These are phyloP conservation scores for Neostapfia colusana DNA, from an alignment of 176 grass and related monocot genomes.

Conservation along the genomic window DNA sequence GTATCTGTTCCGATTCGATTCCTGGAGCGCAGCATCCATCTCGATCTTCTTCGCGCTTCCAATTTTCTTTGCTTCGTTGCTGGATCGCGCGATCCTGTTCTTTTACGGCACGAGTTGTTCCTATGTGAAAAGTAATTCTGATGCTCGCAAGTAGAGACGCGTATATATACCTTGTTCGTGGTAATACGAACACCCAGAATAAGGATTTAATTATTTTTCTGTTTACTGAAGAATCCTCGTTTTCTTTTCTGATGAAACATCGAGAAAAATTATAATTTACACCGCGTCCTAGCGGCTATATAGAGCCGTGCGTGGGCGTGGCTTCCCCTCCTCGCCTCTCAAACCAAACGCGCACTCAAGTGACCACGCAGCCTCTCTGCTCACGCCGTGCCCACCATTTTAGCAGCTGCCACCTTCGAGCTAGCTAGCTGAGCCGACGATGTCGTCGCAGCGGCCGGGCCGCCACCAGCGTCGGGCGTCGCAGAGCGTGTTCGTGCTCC, in stretches of 20 bases:
- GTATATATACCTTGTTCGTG: background rate
- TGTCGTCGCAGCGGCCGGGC: constrained; percentile 60
- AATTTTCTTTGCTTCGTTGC: background rate
- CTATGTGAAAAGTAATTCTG: background rate
- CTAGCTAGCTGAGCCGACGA: background rate
- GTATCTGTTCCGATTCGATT: constrained; percentile 10
- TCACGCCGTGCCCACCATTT: background rate
- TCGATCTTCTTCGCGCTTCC: background rate
- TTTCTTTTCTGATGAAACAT: background rate
- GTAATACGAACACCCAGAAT: background rate
- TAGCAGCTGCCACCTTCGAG: background rate
- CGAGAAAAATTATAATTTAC: no score
- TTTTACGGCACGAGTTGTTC: background rate
- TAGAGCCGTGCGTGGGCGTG: constrained; percentile 18
- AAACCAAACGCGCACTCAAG: background rate
- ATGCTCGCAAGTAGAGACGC: background rate
- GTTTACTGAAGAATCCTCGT: background rate
- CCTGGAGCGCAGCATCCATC: background rate
- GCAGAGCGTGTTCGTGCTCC: constrained; percentile 70
- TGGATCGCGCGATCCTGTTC: background rate
- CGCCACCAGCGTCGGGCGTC: constrained; percentile 77
- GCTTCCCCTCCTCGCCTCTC: background rate
- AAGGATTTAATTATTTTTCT: background rate
- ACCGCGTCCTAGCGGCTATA: background rate
- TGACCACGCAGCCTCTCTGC: background rate